Evolutionary conservation across 495 filamentous ascomycete genomes (phyloP).

Genomic region (Peziza echinospora): DNA sequence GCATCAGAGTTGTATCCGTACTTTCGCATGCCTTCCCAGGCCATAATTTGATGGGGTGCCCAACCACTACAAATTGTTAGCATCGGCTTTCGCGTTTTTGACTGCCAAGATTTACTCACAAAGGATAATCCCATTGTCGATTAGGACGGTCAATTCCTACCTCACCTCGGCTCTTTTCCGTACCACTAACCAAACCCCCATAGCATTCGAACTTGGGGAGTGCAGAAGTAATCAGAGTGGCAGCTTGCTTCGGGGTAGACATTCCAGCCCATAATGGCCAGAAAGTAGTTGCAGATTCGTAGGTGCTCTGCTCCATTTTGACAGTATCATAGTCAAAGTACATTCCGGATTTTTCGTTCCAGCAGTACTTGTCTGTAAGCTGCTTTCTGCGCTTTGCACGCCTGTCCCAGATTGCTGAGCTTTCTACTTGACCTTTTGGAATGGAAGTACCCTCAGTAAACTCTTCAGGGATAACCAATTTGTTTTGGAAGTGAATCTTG

Average conservation of each 20-base stretch:
- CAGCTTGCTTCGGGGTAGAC: slow-evolving; percentile 56
- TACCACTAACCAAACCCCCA: slow-evolving; percentile 77
- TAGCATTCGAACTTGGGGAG: slow-evolving; percentile 69
- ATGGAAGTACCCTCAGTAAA: slow-evolving; percentile 34
- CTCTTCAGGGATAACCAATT: slow-evolving; percentile 52
- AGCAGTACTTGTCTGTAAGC: slow-evolving; percentile 69
- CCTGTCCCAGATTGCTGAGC: slow-evolving; percentile 71
- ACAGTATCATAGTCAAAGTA: slow-evolving; percentile 90
- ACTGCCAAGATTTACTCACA: slow-evolving; percentile 19
- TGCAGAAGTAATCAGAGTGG: slow-evolving; percentile 47
- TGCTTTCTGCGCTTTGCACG: slow-evolving; percentile 57
- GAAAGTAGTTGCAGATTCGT: slow-evolving; percentile 78
- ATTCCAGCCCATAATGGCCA: slow-evolving; percentile 94
- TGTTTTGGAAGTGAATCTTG: slow-evolving; percentile 57
- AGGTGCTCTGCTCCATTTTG: slow-evolving; percentile 50
- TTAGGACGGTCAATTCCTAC: slow-evolving; percentile 69
- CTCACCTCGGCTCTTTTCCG: slow-evolving; percentile 59
- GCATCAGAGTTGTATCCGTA: slow-evolving; percentile 83
- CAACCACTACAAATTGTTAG: slow-evolving; percentile 35
- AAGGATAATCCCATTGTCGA: slow-evolving; percentile 94
- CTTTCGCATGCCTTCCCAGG: slow-evolving; percentile 73
- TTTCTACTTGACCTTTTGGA: slow-evolving; percentile 41
- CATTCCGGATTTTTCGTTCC: slow-evolving; percentile 78
- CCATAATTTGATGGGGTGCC: slow-evolving; percentile 96
- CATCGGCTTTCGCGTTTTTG: neutral